Evolutionary conservation across 2,329 filamentous ascomycete species (phyloP).

Genomic region (Xylariaceae sp.): DNA sequence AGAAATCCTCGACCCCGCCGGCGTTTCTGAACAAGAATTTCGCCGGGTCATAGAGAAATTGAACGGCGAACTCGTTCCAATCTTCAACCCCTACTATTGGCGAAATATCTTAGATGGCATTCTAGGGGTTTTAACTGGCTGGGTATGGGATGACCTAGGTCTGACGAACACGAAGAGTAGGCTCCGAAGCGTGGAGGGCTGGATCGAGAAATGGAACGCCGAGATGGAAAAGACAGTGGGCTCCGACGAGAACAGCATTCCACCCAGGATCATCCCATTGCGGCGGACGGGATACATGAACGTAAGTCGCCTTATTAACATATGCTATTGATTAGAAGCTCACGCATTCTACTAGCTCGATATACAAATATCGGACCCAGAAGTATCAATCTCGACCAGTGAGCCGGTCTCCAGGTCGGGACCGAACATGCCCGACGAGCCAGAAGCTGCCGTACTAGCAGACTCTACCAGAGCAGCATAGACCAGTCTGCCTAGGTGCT

Average conservation of each 20-base stretch:
- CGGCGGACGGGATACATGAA: conserved; percentile 85
- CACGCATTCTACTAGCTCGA: conserved; percentile 54
- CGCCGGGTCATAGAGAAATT: conserved; percentile 75
- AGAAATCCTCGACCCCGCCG: conserved; percentile 83
- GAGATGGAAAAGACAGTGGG: conserved; percentile 57
- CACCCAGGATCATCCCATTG: conserved; percentile 72
- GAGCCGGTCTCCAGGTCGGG: conserved; percentile 37
- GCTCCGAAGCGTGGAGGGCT: conserved; percentile 67
- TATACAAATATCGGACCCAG: conserved; percentile 76
- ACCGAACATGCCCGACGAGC: conserved; percentile 11
- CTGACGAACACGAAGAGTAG: conserved; percentile 70
- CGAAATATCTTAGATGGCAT: conserved; percentile 77
- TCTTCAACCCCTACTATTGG: conserved; percentile 73
- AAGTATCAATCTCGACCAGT: conserved; percentile 54
- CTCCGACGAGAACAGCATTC: conserved; percentile 44
- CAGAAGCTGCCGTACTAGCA: conserved; percentile 9
- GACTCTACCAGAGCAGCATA: conserved; percentile 2
- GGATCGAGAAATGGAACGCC: conserved; percentile 83
- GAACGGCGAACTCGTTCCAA: conserved; percentile 70
- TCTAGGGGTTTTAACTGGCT: conserved; percentile 79
- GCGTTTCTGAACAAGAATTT: conserved; percentile 83
- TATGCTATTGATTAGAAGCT: conserved; percentile 8
- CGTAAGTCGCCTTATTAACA: conserved; percentile 40
- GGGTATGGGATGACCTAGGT: conserved; percentile 91
- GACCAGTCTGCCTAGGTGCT: conserved; percentile 2